These are phyloP conservation scores for Thermomucor indicae-seudaticae DNA, from an alignment of 371 early-diverging fungal species.

Conservation along the genomic window DNA sequence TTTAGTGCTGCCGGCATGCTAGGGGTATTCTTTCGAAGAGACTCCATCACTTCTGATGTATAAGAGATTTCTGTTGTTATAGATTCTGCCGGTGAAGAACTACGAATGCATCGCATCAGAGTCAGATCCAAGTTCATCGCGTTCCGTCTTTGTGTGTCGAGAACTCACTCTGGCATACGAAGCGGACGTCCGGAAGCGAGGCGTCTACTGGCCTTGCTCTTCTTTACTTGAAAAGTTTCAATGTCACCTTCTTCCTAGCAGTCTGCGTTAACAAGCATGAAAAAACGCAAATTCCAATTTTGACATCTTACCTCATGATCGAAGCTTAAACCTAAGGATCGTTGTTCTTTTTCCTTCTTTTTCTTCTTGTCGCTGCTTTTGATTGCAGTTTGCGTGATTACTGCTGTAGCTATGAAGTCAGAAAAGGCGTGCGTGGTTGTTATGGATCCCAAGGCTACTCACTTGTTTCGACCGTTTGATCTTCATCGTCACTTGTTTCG, in stretches of 20 bases:
- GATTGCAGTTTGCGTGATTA: constrained; percentile 19
- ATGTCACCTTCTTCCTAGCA: constrained; percentile 21
- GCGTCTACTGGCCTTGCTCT: constrained; percentile 23
- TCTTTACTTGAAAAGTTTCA: constrained; percentile 32
- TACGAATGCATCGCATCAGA: neutral
- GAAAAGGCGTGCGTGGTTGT: neutral
- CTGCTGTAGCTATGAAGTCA: constrained; percentile 4
- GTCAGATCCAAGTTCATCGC: neutral
- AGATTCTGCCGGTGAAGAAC: neutral
- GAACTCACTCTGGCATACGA: constrained; percentile 13
- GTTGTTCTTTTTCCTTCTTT: constrained; percentile 16
- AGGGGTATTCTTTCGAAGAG: constrained; percentile 36
- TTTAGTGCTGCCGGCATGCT: constrained; percentile 22
- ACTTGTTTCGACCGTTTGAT: neutral
- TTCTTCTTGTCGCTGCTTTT: too few species aligned
- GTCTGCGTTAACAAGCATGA: neutral
- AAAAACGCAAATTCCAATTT: neutral
- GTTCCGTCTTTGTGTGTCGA: neutral
- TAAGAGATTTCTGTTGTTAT: constrained; percentile 14
- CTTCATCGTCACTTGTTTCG: constrained; percentile 28
- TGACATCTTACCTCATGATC: constrained; percentile 16
- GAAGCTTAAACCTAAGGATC: constrained; percentile 31
- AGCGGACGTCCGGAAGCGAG: constrained; percentile 11
- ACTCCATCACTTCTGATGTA: constrained; percentile 21
- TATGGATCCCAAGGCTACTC: neutral